A percentile compares a stretch with the other conserved stretches of the same genome.
phyloP scores from a whole-genome alignment of 164 flowering plant species.

The Houttuynia cordata region DNA sequence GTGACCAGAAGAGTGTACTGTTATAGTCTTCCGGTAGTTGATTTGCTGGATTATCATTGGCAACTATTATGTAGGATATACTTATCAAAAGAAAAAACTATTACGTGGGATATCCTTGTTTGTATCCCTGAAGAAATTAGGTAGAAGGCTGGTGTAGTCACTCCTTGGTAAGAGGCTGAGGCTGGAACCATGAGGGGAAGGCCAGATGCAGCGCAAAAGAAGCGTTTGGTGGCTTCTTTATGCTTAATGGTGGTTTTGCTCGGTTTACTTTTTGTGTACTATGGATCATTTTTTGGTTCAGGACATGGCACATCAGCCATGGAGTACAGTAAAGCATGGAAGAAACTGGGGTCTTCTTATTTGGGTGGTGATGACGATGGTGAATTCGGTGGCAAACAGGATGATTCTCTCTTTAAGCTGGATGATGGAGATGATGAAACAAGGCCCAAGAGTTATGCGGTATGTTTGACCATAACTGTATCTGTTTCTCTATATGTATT shows the following conservation, averaged over 20 bases:
- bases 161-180: neutral
- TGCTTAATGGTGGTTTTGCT: constrained; percentile 26
- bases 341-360: constrained; percentile 67
- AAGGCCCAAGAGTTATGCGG: constrained; percentile 68
- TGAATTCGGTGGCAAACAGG: constrained; percentile 35
- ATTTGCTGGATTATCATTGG: too few relatives aligned
- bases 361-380: constrained; percentile 75
- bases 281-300: constrained; percentile 40
- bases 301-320: constrained; percentile 50
- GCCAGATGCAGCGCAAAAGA: constrained; percentile 41
- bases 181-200: constrained; percentile 24
- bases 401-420: constrained; percentile 27
- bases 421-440: constrained; percentile 52
- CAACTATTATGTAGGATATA: too few relatives aligned
- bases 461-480: constrained; percentile 26
- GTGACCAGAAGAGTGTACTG: too few relatives aligned
- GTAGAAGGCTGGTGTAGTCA: too few relatives aligned
- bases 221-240: constrained; percentile 42
- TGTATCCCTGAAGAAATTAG: too few relatives aligned
- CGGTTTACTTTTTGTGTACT: constrained; percentile 49
- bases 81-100: too few relatives aligned
- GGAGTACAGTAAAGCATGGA: constrained; percentile 53
- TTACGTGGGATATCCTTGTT: too few relatives aligned
- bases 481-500: neutral
- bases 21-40: too few relatives aligned